Conservation (phyloP, 495 filamentous ascomycete species). For the Aspergillus homomorphus region DNA sequence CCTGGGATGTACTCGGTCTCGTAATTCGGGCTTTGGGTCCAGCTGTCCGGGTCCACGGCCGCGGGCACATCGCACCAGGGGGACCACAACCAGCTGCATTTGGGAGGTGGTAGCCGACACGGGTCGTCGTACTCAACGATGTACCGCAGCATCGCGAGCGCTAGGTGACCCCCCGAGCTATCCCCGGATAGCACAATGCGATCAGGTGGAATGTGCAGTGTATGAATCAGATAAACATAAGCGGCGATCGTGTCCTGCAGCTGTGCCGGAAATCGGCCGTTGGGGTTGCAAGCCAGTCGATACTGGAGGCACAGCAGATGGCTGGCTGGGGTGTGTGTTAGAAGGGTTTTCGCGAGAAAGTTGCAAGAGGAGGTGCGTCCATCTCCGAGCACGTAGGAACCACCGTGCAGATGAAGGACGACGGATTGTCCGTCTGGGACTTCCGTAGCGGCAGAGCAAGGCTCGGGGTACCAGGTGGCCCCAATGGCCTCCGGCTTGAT, state of each 20-base stretch:
- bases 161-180: slow-evolving; percentile 42
- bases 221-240: slow-evolving; percentile 35
- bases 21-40: slow-evolving; percentile 30
- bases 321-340: neutral
- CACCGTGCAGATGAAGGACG: neutral
- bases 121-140: slow-evolving; percentile 13
- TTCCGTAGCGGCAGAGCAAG: neutral
- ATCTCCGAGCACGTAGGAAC: neutral
- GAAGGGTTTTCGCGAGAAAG: neutral
- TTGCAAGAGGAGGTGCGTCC: neutral
- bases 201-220: slow-evolving; percentile 27
- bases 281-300: slow-evolving; percentile 11
- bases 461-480: slow-evolving; percentile 1
- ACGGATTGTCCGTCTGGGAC: neutral
- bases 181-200: slow-evolving; percentile 45
- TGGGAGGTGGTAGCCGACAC: slow-evolving; percentile 17
- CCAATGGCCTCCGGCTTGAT: neutral
- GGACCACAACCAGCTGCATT: slow-evolving; percentile 32
- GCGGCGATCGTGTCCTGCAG: slow-evolving; percentile 46
- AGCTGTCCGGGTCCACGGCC: slow-evolving; percentile 4
- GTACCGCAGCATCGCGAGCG: slow-evolving; percentile 37
- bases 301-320: neutral
- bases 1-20: slow-evolving; percentile 34
- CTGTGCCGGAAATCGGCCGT: slow-evolving; percentile 41
- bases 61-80: slow-evolving; percentile 37